phyloP scores from a whole-genome alignment of 345 rosid genomes.

The Eucalyptus fibrosa region DNA sequence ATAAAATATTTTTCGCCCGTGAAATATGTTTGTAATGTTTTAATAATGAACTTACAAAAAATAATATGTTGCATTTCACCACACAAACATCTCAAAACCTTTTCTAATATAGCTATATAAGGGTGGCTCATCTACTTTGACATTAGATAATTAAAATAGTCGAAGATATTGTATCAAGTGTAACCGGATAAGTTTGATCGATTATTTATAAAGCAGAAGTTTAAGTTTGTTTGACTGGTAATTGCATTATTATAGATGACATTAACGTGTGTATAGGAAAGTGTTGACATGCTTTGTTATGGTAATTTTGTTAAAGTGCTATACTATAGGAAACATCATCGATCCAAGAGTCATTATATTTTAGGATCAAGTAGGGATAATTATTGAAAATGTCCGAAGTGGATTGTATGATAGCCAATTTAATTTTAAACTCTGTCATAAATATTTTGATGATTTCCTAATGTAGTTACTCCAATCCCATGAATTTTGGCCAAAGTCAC shows the following conservation, averaged over 20 bases:
- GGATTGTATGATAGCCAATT: rapidly evolving
- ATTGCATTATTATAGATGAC: background rate
- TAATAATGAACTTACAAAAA: background rate
- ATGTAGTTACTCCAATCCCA: background rate
- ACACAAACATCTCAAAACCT: background rate
- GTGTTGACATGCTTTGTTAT: background rate
- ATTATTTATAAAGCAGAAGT: background rate
- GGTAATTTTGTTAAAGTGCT: background rate
- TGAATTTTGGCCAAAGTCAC: rapidly evolving
- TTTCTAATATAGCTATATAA: background rate
- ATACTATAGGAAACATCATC: background rate
- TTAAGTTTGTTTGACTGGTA: background rate
- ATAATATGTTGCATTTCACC: background rate
- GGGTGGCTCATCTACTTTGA: background rate
- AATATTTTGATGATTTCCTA: background rate
- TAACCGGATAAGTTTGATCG: background rate
- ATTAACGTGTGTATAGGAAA: background rate
- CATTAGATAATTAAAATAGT: background rate
- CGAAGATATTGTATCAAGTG: background rate
- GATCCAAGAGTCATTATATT: background rate
- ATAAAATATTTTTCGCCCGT: background rate
- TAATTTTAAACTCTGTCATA: background rate
- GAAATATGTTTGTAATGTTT: background rate
- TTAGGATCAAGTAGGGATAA: background rate
- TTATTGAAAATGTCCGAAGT: background rate